These are phyloP conservation scores for Lactarius tabidus DNA, from an alignment of 768 basidiomycete genomes.

Conservation along the genomic window DNA sequence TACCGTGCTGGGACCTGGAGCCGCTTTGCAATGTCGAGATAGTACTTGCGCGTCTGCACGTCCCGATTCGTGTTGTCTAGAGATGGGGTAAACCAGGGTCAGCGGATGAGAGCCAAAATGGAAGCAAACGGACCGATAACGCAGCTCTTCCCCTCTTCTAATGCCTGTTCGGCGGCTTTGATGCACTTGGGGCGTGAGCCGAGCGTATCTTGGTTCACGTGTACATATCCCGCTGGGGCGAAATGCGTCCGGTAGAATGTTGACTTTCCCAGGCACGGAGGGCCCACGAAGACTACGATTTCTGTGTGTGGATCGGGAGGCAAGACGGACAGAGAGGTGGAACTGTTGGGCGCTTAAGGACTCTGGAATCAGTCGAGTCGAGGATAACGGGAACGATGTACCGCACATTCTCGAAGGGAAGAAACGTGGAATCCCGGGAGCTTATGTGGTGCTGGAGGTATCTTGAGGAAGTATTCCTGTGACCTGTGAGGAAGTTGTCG, in stretches of 20 bases:
- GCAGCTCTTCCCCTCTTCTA: constrained; percentile 57
- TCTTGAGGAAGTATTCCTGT: constrained; percentile 76
- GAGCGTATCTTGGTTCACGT: constrained; percentile 85
- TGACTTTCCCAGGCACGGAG: constrained; percentile 73
- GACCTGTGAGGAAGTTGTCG: background rate
- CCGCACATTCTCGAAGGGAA: constrained; percentile 33
- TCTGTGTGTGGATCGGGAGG: constrained; percentile 32
- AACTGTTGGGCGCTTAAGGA: constrained; percentile 42
- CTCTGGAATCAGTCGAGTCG: constrained; percentile 40
- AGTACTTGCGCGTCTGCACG: constrained; percentile 58
- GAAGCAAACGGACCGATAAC: constrained; percentile 74
- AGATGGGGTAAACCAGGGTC: background rate
- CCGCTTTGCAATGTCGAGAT: constrained; percentile 62
- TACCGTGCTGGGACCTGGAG: constrained; percentile 55
- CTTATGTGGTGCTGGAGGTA: constrained; percentile 39
- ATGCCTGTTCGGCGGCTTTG: constrained; percentile 51
- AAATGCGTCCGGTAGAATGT: constrained; percentile 75
- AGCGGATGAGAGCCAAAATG: background rate
- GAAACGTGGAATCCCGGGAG: constrained; percentile 71
- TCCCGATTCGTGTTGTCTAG: constrained; percentile 93
- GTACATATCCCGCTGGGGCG: constrained; percentile 59
- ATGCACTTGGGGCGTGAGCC: constrained; percentile 74
- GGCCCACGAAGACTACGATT: constrained; percentile 59
- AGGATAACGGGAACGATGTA: background rate
- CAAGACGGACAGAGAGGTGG: constrained; percentile 35